Percentiles rank a stretch among this genome's conserved stretches.
phyloP scores from a whole-genome alignment of 257 asterid species.

The Capsicum chinense region DNA sequence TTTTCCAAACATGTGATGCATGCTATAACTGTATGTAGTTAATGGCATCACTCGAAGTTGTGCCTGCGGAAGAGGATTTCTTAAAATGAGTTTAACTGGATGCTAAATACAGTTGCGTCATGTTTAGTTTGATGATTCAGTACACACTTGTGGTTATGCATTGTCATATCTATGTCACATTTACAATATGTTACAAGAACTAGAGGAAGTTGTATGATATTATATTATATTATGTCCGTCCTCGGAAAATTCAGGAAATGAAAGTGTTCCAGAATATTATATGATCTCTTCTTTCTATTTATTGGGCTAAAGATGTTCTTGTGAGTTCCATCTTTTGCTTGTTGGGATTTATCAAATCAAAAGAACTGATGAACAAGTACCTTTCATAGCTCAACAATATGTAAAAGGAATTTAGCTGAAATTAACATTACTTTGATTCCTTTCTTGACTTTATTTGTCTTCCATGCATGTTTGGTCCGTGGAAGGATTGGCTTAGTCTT shows the following conservation, averaged over 20 bases:
- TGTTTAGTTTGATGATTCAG: neutral
- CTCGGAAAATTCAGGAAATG: neutral
- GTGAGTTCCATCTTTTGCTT: neutral
- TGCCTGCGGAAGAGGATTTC: neutral
- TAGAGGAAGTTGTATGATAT: neutral
- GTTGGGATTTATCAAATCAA: neutral
- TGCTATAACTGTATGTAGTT: conserved; percentile 7
- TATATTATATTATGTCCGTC: neutral
- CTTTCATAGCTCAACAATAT: conserved; percentile 23
- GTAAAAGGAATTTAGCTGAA: neutral
- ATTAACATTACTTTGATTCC: neutral
- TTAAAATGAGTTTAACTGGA: conserved; percentile 7
- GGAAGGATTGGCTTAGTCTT: neutral
- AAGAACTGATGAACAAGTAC: neutral
- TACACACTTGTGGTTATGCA: neutral
- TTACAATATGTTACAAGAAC: neutral
- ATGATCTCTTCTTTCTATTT: neutral
- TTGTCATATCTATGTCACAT: neutral
- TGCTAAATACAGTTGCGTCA: neutral
- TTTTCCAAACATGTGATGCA: neutral
- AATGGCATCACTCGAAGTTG: neutral
- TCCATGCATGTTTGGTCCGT: neutral
- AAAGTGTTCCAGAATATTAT: neutral
- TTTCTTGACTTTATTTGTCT: neutral
- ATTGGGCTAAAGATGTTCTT: neutral